Base-by-base conservation (phyloP, 495 filamentous ascomycete species). In the Talaromyces nanjingensis region DNA sequence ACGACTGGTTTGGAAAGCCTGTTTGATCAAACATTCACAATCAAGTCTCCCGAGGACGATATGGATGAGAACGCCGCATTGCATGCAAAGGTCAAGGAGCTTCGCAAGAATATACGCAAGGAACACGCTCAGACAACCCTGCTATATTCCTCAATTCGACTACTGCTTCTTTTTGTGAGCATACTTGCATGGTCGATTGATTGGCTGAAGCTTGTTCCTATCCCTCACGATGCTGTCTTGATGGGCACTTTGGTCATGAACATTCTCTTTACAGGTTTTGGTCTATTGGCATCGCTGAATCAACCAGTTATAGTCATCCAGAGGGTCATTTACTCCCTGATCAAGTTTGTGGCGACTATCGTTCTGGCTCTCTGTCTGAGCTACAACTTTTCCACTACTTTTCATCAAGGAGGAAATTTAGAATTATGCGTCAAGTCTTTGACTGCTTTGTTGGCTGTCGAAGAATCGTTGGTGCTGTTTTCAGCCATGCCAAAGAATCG, bases 1-100 rank as follows among this genome's bases (percentile, higher is more conserved):
- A 76, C 77, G 16, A 83, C 81, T 27, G 79, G 79, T 20, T 69
- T 84, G 9, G 80, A 83, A 68, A 72, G 66, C 37, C 57, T 82
- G 29, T 80, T 84, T 66, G 74, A 82, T 45, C 68, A 65, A 24
- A 69, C 74, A 2, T 84, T 84, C 62, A 74, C 69, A 65, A 75
- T 81, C 61, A 74, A 72, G 42, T 72, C 72, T 34, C 60, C 75
- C 24, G 79, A 79, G 39, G 75, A 79, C 31, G 73, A 76, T 56
- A 22, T 57, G 8, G 27, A 45, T 42, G 62, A 59, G 7, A 42
- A 52, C 27, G 29, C 29, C 22, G n/a, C 18, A 24, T 49, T 24
- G 55, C 45, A 34, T 18, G n/a, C 62, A 25, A 34, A 56, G 14
- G n/a, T 37, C 56, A 59, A 37, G 56, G 27, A 37, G 29, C 12